Evolutionary conservation across 2,329 filamentous ascomycete species (phyloP), one percentile per base, ranked within the genome.

Genomic region (Zymoseptoria ardabiliae): DNA sequence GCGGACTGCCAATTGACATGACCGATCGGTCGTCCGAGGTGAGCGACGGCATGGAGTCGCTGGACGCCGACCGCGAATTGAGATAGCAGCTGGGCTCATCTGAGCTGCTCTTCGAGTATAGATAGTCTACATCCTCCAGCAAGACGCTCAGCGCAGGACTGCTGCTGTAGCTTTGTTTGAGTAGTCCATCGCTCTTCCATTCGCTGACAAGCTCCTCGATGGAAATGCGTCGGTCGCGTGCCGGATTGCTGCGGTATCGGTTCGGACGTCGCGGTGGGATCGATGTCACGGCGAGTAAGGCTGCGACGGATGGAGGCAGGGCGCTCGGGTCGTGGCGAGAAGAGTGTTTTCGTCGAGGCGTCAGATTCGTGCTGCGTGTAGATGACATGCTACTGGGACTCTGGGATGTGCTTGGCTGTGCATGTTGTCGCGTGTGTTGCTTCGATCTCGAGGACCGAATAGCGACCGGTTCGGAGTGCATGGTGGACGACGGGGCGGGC

Each of bases 181-280:
- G 61, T 19, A 66, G 65, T 8, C 66, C 73, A 41, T 83, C 81
- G 56, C 78, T 78, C 66, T 76, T 80, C 70, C 79, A 79, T 65
- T 81, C 80, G 61, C 81, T 79, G 64, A 82, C 78, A 67, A 85
- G 69, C 67, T 85, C 77, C 61, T 81, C 81, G 67, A 82, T 84
- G 55, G 84, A 84, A 53, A 80, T 76, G 19, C 70, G 71, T 60
- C 74, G 73, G 13, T 67, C 68, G 7, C 65, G 75, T 66, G 70
- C 78, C 70, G 63, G 74, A 69, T 69, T 76, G 68, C 49, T 74
- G 58, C 67, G 73, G 71, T 61, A 75, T 70, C 64, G 76, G 67
- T 58, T 73, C 67, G 58, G 63, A 22, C 66, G 70, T 60, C 79
- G 80, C 20, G 78, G 77, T 2, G 83, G 83, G 54, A 86, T 86